phyloP scores from a whole-genome alignment of 805 yeast genomes.

The Yamadazyma tumulicola region DNA sequence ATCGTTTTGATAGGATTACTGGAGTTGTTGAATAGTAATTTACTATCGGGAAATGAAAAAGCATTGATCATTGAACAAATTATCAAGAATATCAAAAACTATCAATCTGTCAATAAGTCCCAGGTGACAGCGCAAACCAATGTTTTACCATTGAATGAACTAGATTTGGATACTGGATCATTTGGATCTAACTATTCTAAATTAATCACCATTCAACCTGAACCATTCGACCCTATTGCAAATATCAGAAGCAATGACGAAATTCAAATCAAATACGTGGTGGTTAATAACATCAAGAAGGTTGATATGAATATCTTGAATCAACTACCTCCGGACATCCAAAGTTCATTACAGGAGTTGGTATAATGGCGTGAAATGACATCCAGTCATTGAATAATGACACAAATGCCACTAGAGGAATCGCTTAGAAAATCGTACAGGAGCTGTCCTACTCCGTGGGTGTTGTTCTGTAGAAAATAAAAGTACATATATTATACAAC shows the following conservation, averaged over 20 bases:
- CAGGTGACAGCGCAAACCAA: not conserved
- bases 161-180: conserved; percentile 62
- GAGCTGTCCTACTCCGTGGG: no score
- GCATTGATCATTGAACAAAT: conserved; percentile 31
- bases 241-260: conserved; percentile 40
- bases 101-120: conserved; percentile 23
- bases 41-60: conserved; percentile 21
- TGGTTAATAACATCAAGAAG: conserved; percentile 23
- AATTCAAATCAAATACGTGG: conserved; percentile 23
- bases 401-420: no score
- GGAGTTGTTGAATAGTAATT: conserved; percentile 33
- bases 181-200: conserved; percentile 86
- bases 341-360: conserved; percentile 5
- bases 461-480: no score
- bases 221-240: conserved; percentile 69
- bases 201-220: conserved; percentile 58
- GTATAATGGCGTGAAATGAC: not conserved
- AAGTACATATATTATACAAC: conserved; percentile 7
- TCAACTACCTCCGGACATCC: conserved; percentile 22
- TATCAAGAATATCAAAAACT: conserved; percentile 24
- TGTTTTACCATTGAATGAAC: conserved; percentile 37
- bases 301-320: conserved; percentile 23
- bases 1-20: conserved; percentile 49
- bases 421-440: no score
- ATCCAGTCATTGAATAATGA: no score